Conservation (phyloP, 2,329 filamentous ascomycete genomes). For the Aspergillus proliferans region DNA sequence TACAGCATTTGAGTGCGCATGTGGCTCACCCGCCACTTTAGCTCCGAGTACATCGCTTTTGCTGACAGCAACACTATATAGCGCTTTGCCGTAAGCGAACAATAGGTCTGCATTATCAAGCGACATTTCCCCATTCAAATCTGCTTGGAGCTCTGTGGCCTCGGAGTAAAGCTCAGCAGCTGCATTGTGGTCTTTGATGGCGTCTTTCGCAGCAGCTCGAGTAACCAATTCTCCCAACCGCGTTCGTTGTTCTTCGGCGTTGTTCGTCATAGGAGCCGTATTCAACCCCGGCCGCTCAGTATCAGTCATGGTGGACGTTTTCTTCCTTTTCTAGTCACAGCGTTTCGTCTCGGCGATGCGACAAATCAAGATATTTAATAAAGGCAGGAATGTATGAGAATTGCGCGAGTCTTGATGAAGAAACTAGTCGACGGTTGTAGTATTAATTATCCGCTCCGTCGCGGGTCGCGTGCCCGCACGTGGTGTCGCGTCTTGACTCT, state of each 20-base stretch:
- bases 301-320: conserved; percentile 19
- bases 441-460: neutral
- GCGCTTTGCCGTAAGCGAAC: conserved; percentile 85
- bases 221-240: conserved; percentile 72
- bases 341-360: neutral
- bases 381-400: neutral
- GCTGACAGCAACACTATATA: conserved; percentile 89
- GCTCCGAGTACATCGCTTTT: conserved; percentile 93
- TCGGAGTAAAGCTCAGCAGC: conserved; percentile 83
- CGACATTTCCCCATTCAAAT: conserved; percentile 86
- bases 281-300: conserved; percentile 9
- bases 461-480: conserved; percentile 14
- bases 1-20: conserved; percentile 47
- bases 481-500: conserved; percentile 4
- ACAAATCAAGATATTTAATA: neutral
- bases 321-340: neutral
- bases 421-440: neutral
- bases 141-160: conserved; percentile 82
- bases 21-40: conserved; percentile 58
- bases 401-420: conserved; percentile 3
- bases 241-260: conserved; percentile 44
- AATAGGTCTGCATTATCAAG: conserved; percentile 88
- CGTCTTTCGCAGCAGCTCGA: conserved; percentile 77
- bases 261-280: conserved; percentile 11
- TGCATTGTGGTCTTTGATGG: conserved; percentile 78